Evolutionary conservation across 148 eudicot species (phyloP), one percentile per base, ranked within the genome.

Genomic region (Diospyros lotus): DNA sequence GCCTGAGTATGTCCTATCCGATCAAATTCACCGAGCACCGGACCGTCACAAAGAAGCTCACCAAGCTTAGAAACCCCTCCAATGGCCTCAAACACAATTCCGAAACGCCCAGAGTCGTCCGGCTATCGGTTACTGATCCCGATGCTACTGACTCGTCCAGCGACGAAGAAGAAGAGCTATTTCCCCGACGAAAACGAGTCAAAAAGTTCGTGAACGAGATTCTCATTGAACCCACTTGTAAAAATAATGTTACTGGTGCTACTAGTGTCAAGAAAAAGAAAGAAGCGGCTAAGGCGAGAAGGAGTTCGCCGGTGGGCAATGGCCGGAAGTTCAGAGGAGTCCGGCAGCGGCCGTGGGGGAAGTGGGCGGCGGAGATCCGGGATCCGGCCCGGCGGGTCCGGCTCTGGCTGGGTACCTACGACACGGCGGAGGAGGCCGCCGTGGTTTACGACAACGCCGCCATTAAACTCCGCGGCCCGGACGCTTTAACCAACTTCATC

Each of bases 311-410:
- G 40, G 45, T 62, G 0, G 87, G 76, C 0, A 84, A 79, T 0
- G 82, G 71, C 0, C 76, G 83, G 69, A 93, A 89, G 90, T 93
- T 80, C 66, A 68, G 94, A 6, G 98, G 98, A 0, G 96, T 93
- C 0, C 69, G 98, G 13, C 96, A 86, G 61, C 83, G 98, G 55
- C 96, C 96, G 15, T 93, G 98, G 98, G 98, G 98, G 0, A 93
- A 89, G 50, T 93, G 94, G 94, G 96, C 98, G 1, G 98, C 98
- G 0, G 98, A 93, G 85, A 93, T 93, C 13, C 84, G 98, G 0
- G 98, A 93, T 77, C 96, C 98, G 13, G 82, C 84, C 0, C 51
- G 78, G 10, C 83, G 84, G 39, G 84, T 82, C 1, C 67, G 98
- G 55, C 81, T 93, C 8, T 93, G 98, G 98, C 77, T 93, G 28